Conservation (phyloP, 2,329 filamentous ascomycete genomes). For the Cordyceps cateniannulata region DNA sequence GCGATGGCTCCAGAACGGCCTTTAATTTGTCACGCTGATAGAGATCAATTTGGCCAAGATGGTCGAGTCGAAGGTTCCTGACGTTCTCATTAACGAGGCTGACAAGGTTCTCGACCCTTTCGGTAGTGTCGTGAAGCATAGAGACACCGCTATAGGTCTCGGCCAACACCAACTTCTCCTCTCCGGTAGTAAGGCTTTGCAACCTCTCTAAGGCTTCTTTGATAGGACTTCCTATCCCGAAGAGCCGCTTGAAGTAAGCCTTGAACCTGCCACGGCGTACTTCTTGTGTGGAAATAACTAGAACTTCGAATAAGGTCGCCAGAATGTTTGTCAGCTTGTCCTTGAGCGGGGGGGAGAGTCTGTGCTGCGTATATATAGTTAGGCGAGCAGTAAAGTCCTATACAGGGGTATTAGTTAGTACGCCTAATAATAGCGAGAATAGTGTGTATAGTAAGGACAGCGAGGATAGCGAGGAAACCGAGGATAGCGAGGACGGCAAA, state of each 20-base stretch:
- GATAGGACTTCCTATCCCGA: slow-evolving; percentile 34
- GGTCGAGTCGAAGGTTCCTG: slow-evolving; percentile 27
- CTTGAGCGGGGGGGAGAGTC: slow-evolving; percentile 31
- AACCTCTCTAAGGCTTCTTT: slow-evolving; percentile 33
- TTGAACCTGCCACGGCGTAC: slow-evolving; percentile 35
- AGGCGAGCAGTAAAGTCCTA: slow-evolving; percentile 37
- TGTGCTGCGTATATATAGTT: slow-evolving; percentile 32
- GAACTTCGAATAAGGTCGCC: slow-evolving; percentile 37
- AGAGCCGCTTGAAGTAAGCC: slow-evolving; percentile 33
- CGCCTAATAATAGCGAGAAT: not conserved
- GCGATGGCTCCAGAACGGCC: slow-evolving; percentile 34
- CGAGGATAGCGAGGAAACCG: too few species aligned
- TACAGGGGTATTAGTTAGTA: not conserved
- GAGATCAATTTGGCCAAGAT: slow-evolving; percentile 26
- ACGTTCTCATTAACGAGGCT: slow-evolving; percentile 30
- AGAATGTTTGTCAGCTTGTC: slow-evolving; percentile 36
- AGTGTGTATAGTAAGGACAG: too few species aligned
- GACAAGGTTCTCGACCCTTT: slow-evolving; percentile 28
- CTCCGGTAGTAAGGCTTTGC: slow-evolving; percentile 33
- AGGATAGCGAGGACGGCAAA: too few species aligned
- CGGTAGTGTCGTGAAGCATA: slow-evolving; percentile 29
- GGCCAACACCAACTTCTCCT: slow-evolving; percentile 37
- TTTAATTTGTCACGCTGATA: slow-evolving; percentile 32
- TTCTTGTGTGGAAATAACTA: slow-evolving; percentile 36
- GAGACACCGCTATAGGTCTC: slow-evolving; percentile 35